Percentiles rank a stretch among this genome's conserved stretches.
Conservation (phyloP, 306 rosid species). For the Elaeagnus macrophylla region DNA sequence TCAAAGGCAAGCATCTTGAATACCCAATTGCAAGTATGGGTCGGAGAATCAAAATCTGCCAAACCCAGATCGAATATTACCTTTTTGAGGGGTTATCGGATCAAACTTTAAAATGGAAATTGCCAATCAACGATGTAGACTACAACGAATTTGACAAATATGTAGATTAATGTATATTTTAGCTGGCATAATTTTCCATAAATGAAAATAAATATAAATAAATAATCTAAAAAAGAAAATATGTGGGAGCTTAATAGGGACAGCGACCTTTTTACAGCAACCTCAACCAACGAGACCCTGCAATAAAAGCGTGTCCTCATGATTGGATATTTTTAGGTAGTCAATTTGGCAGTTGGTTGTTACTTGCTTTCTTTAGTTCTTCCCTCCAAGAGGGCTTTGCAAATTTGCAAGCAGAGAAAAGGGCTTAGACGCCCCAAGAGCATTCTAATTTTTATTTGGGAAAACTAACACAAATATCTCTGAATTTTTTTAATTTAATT, state of each 20-base stretch:
- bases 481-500: too few relatives aligned
- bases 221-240: slow-evolving; percentile 7
- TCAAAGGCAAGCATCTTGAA: slow-evolving; percentile 12
- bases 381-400: too few relatives aligned
- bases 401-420: too few relatives aligned
- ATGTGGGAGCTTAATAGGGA: slow-evolving; percentile 18
- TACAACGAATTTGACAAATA: background rate
- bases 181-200: slow-evolving; percentile 23
- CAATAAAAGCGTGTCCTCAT: slow-evolving; percentile 39
- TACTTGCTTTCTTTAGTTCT: slow-evolving; percentile 26
- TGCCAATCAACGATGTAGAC: slow-evolving; percentile 17
- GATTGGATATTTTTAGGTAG: slow-evolving; percentile 54
- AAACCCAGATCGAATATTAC: slow-evolving; percentile 12
- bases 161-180: background rate
- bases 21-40: slow-evolving; percentile 4
- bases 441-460: too few relatives aligned
- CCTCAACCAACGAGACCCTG: slow-evolving; percentile 17
- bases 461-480: too few relatives aligned
- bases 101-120: slow-evolving; percentile 10
- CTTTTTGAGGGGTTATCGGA: slow-evolving; percentile 12
- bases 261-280: slow-evolving; percentile 15
- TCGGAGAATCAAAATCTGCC: slow-evolving; percentile 20
- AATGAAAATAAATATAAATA: slow-evolving; percentile 10
- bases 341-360: slow-evolving; percentile 50
- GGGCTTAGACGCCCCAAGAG: too few relatives aligned